A percentile compares a stretch with the other conserved stretches of the same genome.
Evolutionary conservation across 2,329 filamentous ascomycete species (phyloP).

Genomic region (Fusarium guadeloupense): DNA sequence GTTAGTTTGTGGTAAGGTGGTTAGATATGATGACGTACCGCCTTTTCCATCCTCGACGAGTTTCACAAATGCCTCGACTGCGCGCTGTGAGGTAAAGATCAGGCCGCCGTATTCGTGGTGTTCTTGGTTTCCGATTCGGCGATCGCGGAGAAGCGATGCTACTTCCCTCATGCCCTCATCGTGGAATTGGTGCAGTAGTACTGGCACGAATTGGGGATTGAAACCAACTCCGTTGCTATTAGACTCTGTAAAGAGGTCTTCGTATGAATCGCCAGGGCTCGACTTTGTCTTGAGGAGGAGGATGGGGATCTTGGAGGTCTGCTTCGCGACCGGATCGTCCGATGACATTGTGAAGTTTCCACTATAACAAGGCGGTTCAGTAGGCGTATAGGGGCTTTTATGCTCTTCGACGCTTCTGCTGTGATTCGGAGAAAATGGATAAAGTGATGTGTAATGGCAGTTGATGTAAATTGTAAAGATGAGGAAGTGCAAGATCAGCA

Average conservation of each 20-base stretch:
- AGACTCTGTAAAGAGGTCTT: constrained; percentile 68
- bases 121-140: constrained; percentile 51
- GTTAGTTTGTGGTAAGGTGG: background rate
- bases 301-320: constrained; percentile 55
- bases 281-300: constrained; percentile 83
- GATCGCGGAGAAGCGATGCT: constrained; percentile 57
- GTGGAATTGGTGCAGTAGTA: constrained; percentile 76
- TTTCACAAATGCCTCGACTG: constrained; percentile 78
- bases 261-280: constrained; percentile 74
- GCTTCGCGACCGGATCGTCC: constrained; percentile 16
- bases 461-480: constrained; percentile 11
- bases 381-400: background rate
- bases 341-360: constrained; percentile 20
- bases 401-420: background rate
- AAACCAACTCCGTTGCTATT: constrained; percentile 55
- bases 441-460: constrained; percentile 1
- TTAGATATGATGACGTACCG: constrained; percentile 27
- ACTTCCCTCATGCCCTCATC: constrained; percentile 66
- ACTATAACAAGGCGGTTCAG: background rate
- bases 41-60: constrained; percentile 65
- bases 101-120: constrained; percentile 73
- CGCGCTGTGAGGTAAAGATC: constrained; percentile 85
- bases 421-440: background rate
- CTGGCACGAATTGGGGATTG: constrained; percentile 76
- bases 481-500: constrained; percentile 30